Evolutionary conservation across 768 basidiomycete genomes (phyloP), one percentile per base, ranked within the genome.

Genomic region (Phlebiopsis flavidoalba): DNA sequence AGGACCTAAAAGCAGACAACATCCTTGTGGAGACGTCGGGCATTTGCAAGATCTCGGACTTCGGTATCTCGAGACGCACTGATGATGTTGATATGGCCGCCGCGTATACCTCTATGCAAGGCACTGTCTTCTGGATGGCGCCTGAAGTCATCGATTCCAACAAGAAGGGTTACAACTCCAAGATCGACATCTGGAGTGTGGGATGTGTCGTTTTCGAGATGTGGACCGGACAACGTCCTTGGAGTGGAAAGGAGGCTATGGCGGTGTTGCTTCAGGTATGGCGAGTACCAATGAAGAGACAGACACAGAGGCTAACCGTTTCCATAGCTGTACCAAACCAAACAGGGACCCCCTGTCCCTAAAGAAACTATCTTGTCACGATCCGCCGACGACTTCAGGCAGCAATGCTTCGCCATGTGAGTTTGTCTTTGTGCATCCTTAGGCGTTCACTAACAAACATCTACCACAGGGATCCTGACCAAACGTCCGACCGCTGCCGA

Each of bases 41-140:
- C 0, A 77, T 89, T 22, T 97, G 95, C 81, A 98, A 98, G 76
- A 98, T 99, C 55, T 95, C 94, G 2, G 95, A 98, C 74, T 98
- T 98, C 69, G 97, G 97, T 46, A 98, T 98, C 60, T 96, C 94
- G n/a, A 98, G 98, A 75, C 84, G 92, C 62, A 94, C 87, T 63
- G 93, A 91, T 63, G 93, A 97, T 62, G 83, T 90, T 55, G 86
- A 91, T 64, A 82, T 86, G 56, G 84, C 84, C 67, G 90, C 84
- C n/a, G 90, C 90, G 53, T 87, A 84, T 64, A 96, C 95, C 1
- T 91, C 92, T 21, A 95, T 99, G 93, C 91, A 94, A 72, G 97
- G 97, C 24, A 95, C 95, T 19, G 91, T 98, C 37, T 98, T 97
- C 72, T 99, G 97, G 96, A 98, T 98, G 96, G 95, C 95, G 10